Evolutionary conservation across 352 stramenopile genomes (phyloP), one percentile per base, ranked within the genome.

Genomic region (Pythium monospermum): DNA sequence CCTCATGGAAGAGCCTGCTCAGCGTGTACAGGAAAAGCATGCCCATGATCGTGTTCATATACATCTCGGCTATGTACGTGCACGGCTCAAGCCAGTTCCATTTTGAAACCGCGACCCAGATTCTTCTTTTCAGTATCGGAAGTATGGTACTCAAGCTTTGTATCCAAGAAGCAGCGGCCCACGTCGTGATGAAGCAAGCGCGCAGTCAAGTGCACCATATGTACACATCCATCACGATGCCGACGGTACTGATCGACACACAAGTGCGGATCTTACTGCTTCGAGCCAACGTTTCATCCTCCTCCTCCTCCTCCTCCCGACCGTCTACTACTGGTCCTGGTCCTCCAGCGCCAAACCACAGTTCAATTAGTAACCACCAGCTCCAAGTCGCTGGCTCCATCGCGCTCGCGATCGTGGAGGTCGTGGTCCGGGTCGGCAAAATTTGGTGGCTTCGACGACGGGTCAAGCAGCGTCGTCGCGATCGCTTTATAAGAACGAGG

Each of bases 251-350:
- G 23, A 52, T 67, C 15, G 59, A 63, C 32, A 63, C 47, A 1
- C 59, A 67, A 41, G 33, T 66, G 19, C 52, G 58, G 1, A 53
- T 66, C 22, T 35, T 61, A 15, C n/a, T 62, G 4, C 58, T 61
- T 31, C 41, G 48, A 6, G 28, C 37, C 11, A 46, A 42, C 13
- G 32, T 26, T 5, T 22, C 21, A n/a, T n/a, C n/a, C n/a, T n/a
- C n/a, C n/a, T n/a, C n/a, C n/a, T n/a, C n/a, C n/a, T n/a, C n/a
- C n/a, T n/a, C n/a, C n/a, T n/a, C n/a, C n/a, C n/a, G n/a, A n/a
- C n/a, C n/a, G n/a, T n/a, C n/a, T n/a, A n/a, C n/a, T n/a, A n/a
- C n/a, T n/a, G n/a, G n/a, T n/a, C n/a, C n/a, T n/a, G n/a, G n/a
- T n/a, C n/a, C n/a, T n/a, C n/a, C n/a, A n/a, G n/a, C n/a, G n/a